A percentile compares a stretch with the other conserved stretches of the same genome.
phyloP scores from a whole-genome alignment of 2,329 filamentous ascomycete species.

The Aureobasidium sp. region DNA sequence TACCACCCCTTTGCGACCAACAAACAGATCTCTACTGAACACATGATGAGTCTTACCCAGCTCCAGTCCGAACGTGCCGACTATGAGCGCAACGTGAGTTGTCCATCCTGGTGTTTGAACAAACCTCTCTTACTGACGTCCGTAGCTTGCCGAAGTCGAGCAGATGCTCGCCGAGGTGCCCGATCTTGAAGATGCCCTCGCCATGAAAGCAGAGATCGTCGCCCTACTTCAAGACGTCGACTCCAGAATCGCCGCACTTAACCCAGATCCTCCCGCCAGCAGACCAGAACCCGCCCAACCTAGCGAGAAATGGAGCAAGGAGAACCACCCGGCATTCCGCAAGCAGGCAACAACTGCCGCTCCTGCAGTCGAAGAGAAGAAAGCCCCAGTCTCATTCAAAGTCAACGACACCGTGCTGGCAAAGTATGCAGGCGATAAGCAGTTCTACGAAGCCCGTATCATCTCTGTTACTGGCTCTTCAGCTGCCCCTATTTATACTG shows the following conservation, averaged over 20 bases:
- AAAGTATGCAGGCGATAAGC: conserved; percentile 87
- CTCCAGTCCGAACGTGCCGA: conserved; percentile 12
- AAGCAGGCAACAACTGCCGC: conserved; percentile 30
- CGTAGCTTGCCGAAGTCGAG: conserved; percentile 68
- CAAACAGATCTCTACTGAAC: conserved; percentile 20
- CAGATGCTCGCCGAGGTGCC: conserved; percentile 72
- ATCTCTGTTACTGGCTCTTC: conserved; percentile 88
- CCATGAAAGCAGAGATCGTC: conserved; percentile 73
- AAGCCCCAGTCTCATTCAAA: conserved; percentile 53
- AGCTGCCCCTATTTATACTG: conserved; percentile 84
- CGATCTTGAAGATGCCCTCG: conserved; percentile 68
- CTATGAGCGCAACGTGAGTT: conserved; percentile 16
- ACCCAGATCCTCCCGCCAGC: conserved; percentile 23
- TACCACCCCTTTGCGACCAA: not conserved
- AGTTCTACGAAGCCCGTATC: conserved; percentile 87
- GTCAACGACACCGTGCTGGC: conserved; percentile 88
- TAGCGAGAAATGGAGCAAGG: conserved; percentile 61
- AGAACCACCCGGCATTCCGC: conserved; percentile 41
- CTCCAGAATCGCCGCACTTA: conserved; percentile 70
- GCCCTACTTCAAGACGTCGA: conserved; percentile 72
- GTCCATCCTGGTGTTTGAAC: not conserved
- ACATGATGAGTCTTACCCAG: conserved; percentile 22
- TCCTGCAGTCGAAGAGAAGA: conserved; percentile 26
- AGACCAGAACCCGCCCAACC: conserved; percentile 38
- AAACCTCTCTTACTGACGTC: not conserved